Conservation (phyloP, 371 early-diverging fungal species). For the Mortierella sp. region DNA sequence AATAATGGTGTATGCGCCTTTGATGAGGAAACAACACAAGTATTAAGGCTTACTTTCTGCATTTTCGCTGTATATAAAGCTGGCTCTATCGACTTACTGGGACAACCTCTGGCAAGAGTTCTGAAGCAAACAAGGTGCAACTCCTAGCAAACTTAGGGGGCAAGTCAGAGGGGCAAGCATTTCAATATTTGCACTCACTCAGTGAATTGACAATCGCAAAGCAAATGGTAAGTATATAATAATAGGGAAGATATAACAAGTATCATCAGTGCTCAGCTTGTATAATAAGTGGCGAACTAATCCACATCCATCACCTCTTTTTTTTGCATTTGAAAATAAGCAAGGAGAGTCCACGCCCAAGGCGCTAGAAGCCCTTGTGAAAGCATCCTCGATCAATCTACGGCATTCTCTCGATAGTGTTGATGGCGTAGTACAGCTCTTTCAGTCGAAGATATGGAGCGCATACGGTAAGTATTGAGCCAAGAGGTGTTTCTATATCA, state of each 20-base stretch:
- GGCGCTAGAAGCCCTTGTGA: constrained; percentile 31
- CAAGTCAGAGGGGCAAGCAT: constrained; percentile 33
- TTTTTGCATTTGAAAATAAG: too few species aligned
- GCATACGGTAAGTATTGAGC: constrained; percentile 24
- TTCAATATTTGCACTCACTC: constrained; percentile 40
- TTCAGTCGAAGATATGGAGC: constrained; percentile 42
- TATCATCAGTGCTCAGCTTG: too few species aligned
- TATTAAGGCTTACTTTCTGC: too few species aligned
- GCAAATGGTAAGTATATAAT: constrained; percentile 20
- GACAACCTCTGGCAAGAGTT: constrained; percentile 7
- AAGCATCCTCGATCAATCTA: constrained; percentile 34
- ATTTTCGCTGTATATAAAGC: constrained; percentile 16
- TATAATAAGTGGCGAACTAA: too few species aligned
- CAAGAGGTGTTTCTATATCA: too few species aligned
- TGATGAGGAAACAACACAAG: too few species aligned
- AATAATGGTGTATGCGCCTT: too few species aligned
- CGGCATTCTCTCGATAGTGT: constrained; percentile 29
- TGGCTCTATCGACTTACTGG: constrained; percentile 55
- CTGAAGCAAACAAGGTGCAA: constrained; percentile 35
- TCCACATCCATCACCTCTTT: too few species aligned
- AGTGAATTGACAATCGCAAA: constrained; percentile 46
- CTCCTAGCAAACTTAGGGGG: constrained; percentile 36
- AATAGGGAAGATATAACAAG: too few species aligned
- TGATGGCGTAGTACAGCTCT: constrained; percentile 23
- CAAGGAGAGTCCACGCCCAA: constrained; percentile 30